Percentiles rank a stretch among this genome's conserved stretches.
Conservation (phyloP, 169 alveolate species). For the Perkinsus marinus region DNA sequence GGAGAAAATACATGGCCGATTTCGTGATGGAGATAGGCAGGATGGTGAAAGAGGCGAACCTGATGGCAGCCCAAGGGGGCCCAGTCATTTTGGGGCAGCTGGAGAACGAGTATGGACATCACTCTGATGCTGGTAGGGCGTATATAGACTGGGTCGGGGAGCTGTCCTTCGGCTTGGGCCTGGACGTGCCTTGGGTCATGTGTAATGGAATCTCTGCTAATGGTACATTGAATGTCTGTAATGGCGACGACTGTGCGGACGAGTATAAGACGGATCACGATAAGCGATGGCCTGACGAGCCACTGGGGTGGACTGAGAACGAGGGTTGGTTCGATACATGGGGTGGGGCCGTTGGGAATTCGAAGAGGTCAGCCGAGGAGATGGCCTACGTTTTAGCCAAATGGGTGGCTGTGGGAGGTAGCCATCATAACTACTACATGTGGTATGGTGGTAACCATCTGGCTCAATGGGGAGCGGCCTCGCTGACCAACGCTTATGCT, state of each 20-base stretch:
- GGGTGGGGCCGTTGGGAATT: neutral
- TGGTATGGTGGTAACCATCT: neutral
- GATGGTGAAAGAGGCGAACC: neutral
- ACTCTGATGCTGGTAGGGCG: neutral
- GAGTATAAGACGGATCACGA: neutral
- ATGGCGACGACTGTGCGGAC: neutral
- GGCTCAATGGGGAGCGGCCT: neutral
- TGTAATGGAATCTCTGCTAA: neutral
- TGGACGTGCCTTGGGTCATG: slow-evolving; percentile 1
- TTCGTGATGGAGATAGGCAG: neutral
- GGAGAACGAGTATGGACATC: neutral
- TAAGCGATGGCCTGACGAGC: neutral
- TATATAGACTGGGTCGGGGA: neutral
- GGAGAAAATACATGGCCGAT: neutral
- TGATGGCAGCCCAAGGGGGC: neutral
- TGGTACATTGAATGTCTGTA: neutral
- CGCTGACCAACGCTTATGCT: neutral
- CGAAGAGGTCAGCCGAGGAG: neutral
- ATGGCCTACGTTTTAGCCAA: neutral
- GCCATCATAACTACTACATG: neutral
- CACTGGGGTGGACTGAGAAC: neutral
- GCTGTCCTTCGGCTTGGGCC: neutral
- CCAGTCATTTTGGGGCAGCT: neutral
- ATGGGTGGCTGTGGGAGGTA: neutral
- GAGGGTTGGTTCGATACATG: neutral